phyloP scores from a whole-genome alignment of 768 basidiomycete genomes.

The Boletus pseudo-olivaceus region DNA sequence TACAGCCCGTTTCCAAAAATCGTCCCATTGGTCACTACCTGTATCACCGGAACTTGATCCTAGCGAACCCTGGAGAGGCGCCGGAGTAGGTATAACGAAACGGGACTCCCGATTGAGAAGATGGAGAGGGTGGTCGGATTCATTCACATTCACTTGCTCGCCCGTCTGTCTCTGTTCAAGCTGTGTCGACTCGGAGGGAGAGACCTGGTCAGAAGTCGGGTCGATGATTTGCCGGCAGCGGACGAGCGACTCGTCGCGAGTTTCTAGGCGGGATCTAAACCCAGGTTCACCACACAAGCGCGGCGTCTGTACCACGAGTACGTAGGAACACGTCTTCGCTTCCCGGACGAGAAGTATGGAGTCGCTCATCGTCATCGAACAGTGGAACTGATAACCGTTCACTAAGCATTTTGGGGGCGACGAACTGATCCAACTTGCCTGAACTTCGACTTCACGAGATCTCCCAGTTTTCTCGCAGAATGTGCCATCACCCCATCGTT shows the following conservation, averaged over 20 bases:
- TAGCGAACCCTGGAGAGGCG: constrained; percentile 16
- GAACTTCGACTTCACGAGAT: constrained; percentile 89
- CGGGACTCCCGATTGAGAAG: constrained; percentile 46
- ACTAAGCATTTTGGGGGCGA: constrained; percentile 2
- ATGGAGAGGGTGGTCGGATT: constrained; percentile 56
- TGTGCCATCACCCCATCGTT: constrained; percentile 89
- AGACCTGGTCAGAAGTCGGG: constrained; percentile 9
- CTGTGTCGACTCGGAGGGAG: constrained; percentile 28
- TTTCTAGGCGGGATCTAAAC: constrained; percentile 74
- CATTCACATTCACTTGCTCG: constrained; percentile 38
- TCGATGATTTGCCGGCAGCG: constrained; percentile 75
- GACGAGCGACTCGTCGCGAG: constrained; percentile 63
- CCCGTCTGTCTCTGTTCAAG: constrained; percentile 28
- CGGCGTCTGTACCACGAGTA: constrained; percentile 92
- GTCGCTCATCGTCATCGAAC: constrained; percentile 92
- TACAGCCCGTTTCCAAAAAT: constrained; percentile 27
- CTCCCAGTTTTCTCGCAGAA: constrained; percentile 89
- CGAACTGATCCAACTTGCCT: constrained; percentile 50
- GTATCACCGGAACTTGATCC: constrained; percentile 16
- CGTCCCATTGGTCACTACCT: constrained; percentile 17
- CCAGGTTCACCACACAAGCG: constrained; percentile 91
- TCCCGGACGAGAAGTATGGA: constrained; percentile 90
- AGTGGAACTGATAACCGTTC: constrained; percentile 68
- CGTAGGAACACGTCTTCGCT: constrained; percentile 90
- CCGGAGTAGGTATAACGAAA: constrained; percentile 39